phyloP scores from a whole-genome alignment of 768 basidiomycete species.

The Boletus pseudopeckii region DNA sequence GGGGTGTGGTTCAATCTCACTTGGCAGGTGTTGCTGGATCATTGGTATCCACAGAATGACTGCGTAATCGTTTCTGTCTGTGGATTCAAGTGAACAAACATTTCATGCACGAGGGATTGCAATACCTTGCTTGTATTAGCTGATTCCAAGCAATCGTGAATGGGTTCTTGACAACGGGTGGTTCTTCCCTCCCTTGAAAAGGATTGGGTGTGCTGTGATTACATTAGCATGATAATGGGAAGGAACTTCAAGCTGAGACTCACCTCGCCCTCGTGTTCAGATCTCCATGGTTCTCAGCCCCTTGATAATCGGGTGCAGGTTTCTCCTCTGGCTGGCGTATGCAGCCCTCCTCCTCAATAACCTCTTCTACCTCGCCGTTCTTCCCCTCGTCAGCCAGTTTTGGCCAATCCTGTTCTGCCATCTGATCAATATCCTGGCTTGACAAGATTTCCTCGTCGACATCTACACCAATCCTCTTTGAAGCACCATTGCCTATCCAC shows the following conservation, averaged over 20 bases:
- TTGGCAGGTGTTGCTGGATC: constrained; percentile 16
- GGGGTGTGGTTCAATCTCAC: constrained; percentile 10
- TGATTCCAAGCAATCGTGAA: constrained; percentile 23
- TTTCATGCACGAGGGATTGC: background rate
- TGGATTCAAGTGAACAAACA: background rate
- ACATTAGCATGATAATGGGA: background rate
- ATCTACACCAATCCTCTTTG: constrained; percentile 22
- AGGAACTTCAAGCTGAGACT: background rate
- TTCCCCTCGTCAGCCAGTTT: constrained; percentile 3
- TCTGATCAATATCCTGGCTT: constrained; percentile 34
- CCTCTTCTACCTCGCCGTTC: constrained; percentile 16
- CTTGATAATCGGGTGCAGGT: background rate
- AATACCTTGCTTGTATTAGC: constrained; percentile 17
- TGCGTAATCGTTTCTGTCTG: constrained; percentile 27
- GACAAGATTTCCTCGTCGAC: constrained; percentile 31
- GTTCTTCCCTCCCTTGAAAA: background rate
- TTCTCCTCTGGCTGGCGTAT: background rate
- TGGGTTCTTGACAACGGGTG: constrained; percentile 10
- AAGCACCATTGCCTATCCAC: constrained; percentile 3
- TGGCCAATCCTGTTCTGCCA: constrained; percentile 23
- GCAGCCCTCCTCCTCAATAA: constrained; percentile 7
- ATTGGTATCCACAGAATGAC: constrained; percentile 14
- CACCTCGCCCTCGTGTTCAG: background rate
- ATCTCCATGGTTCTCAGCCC: background rate
- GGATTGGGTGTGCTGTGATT: background rate